phyloP scores from a whole-genome alignment of 83 land plant genomes.

The Larix sibirica region DNA sequence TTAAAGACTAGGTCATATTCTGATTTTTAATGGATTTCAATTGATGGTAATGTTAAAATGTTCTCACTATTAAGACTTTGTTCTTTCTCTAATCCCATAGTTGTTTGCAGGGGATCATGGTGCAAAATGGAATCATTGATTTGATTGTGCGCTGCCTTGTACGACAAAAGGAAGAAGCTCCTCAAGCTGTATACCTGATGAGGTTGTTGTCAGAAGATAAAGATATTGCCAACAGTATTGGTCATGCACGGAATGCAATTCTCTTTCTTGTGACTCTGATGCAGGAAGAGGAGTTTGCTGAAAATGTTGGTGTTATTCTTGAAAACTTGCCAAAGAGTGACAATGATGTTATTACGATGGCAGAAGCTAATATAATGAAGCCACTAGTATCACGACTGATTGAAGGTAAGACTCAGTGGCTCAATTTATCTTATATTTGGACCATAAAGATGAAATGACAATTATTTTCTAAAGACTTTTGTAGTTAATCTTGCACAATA shows the following conservation, averaged over 20 bases:
- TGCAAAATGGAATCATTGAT: constrained; percentile 40
- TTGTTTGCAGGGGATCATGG: constrained; percentile 34
- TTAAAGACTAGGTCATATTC: background rate
- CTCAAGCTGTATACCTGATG: constrained; percentile 36
- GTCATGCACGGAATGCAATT: constrained; percentile 45
- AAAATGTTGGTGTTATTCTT: constrained; percentile 29
- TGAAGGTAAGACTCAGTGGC: constrained; percentile 18
- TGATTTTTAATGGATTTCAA: background rate
- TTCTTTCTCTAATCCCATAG: background rate
- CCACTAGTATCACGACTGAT: constrained; percentile 24
- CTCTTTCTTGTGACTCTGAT: constrained; percentile 44
- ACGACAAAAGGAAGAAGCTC: constrained; percentile 43
- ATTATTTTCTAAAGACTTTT: background rate
- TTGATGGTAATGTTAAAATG: background rate
- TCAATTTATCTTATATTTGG: background rate
- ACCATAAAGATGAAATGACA: background rate
- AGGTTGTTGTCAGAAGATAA: constrained; percentile 34
- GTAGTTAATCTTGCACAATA: background rate
- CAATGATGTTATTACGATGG: constrained; percentile 17
- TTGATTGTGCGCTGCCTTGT: constrained; percentile 35
- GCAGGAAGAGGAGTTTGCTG: constrained; percentile 29
- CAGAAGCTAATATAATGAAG: constrained; percentile 25
- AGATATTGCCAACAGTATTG: constrained; percentile 34
- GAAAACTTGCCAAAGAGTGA: constrained; percentile 35
- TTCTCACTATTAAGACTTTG: background rate